Percentiles rank a stretch among this genome's conserved stretches.
phyloP scores from a whole-genome alignment of 2,329 filamentous ascomycete genomes.

The Pseudohalonectria lignicola region DNA sequence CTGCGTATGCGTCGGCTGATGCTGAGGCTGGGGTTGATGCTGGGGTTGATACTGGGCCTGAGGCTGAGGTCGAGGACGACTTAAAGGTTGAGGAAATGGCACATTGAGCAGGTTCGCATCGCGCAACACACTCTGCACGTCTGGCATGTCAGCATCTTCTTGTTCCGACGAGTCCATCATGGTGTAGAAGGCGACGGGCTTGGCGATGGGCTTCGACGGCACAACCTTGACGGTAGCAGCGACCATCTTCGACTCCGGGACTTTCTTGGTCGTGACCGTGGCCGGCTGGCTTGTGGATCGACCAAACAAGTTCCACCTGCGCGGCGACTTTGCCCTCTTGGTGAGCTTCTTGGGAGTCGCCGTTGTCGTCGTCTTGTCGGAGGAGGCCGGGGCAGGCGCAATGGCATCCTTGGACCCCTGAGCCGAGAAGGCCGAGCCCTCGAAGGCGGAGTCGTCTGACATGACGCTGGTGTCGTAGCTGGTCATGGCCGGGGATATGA shows the following conservation, averaged over 20 bases:
- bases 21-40: slow-evolving; percentile 64
- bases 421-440: too few species aligned
- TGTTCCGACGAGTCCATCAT: slow-evolving; percentile 50
- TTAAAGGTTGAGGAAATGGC: slow-evolving; percentile 6
- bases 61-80: too few species aligned
- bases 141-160: slow-evolving; percentile 25
- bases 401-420: too few species aligned
- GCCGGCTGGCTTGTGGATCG: slow-evolving; percentile 35
- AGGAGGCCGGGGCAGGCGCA: slow-evolving; percentile 9
- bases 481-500: slow-evolving; percentile 36
- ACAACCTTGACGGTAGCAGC: slow-evolving; percentile 36
- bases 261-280: slow-evolving; percentile 22
- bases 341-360: slow-evolving; percentile 38
- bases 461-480: slow-evolving; percentile 46
- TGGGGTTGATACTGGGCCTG: slow-evolving; percentile 56
- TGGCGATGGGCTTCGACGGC: slow-evolving; percentile 41
- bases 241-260: slow-evolving; percentile 25
- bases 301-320: slow-evolving; percentile 54
- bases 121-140: slow-evolving; percentile 37
- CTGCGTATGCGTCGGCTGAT: too few species aligned
- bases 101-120: slow-evolving; percentile 29
- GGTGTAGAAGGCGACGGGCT: slow-evolving; percentile 47
- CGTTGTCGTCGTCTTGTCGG: slow-evolving; percentile 4
- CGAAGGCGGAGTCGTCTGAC: slow-evolving; percentile 42
- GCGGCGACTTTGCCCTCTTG: slow-evolving; percentile 43